A percentile compares a stretch with the other conserved stretches of the same genome.
Conservation (phyloP, 306 rosid genomes). For the Phaseolus lunatus region DNA sequence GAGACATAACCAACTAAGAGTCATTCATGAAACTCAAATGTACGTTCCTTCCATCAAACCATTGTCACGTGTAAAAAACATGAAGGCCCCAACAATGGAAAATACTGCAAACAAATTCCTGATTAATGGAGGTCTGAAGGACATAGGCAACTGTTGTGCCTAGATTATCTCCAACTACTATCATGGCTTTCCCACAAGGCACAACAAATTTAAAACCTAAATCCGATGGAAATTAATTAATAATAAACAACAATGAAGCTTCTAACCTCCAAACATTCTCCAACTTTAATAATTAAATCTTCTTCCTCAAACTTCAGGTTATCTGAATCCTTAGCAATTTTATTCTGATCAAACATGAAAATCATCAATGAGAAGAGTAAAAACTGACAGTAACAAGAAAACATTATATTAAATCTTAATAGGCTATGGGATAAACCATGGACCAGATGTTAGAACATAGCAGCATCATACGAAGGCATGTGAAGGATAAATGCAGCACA, state of each 20-base stretch:
- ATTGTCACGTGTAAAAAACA: conserved; percentile 40
- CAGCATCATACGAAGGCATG: conserved; percentile 22
- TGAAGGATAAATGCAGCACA: conserved; percentile 24
- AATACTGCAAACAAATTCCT: conserved; percentile 28
- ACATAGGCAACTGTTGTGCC: conserved; percentile 13
- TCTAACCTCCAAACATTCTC: conserved; percentile 90
- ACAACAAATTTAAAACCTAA: conserved; percentile 27
- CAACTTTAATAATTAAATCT: conserved; percentile 90
- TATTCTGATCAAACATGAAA: conserved; percentile 63
- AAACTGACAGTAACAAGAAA: conserved; percentile 13
- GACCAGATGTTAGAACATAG: conserved; percentile 29
- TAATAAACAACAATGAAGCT: conserved; percentile 31
- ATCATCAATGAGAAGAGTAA: conserved; percentile 37
- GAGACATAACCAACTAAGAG: conserved; percentile 16
- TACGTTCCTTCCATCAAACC: conserved; percentile 35
- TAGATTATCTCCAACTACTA: conserved; percentile 39
- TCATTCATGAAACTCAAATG: conserved; percentile 22
- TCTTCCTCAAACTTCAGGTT: conserved; percentile 73
- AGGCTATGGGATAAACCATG: conserved; percentile 18
- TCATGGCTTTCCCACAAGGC: conserved; percentile 26
- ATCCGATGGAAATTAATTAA: conserved; percentile 30
- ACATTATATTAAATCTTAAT: conserved; percentile 20
- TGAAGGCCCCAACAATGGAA: conserved; percentile 14
- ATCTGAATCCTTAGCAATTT: conserved; percentile 78
- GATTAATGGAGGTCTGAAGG: conserved; percentile 30